Conservation (phyloP, 805 yeast species). For the Lipomyces yamanashiensis region DNA sequence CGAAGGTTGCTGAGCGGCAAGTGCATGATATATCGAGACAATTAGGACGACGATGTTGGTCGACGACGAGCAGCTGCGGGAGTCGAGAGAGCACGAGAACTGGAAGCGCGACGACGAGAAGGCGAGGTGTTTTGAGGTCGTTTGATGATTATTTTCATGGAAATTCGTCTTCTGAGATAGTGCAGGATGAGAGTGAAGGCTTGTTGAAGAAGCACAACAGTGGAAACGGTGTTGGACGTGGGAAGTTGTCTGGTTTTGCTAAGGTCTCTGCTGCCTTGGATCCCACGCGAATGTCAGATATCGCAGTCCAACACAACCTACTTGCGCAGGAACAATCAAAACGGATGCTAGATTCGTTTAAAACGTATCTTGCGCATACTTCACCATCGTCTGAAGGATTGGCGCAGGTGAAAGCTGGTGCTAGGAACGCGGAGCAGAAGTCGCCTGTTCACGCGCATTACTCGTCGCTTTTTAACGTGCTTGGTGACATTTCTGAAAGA, state of each 20-base stretch:
- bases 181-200: no score
- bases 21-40: no score
- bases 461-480: constrained; percentile 4
- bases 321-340: background rate
- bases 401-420: background rate
- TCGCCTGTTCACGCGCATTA: constrained; percentile 24
- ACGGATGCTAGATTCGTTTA: constrained; percentile 4
- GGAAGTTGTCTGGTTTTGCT: background rate
- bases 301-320: background rate
- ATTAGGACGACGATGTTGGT: no score
- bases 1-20: no score
- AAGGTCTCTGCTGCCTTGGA: constrained; percentile 3
- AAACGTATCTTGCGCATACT: constrained; percentile 13
- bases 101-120: no score
- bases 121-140: no score
- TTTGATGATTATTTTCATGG: no score
- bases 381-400: constrained; percentile 12
- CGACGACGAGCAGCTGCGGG: no score
- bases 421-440: background rate
- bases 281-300: constrained; percentile 11
- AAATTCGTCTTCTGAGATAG: no score
- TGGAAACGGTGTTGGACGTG: background rate
- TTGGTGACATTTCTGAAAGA: constrained; percentile 3
- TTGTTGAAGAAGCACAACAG: no score
- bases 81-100: no score